Evolutionary conservation across 2,329 filamentous ascomycete species (phyloP), one percentile per base, ranked within the genome.

Genomic region (Fonsecaea multimorphosa): DNA sequence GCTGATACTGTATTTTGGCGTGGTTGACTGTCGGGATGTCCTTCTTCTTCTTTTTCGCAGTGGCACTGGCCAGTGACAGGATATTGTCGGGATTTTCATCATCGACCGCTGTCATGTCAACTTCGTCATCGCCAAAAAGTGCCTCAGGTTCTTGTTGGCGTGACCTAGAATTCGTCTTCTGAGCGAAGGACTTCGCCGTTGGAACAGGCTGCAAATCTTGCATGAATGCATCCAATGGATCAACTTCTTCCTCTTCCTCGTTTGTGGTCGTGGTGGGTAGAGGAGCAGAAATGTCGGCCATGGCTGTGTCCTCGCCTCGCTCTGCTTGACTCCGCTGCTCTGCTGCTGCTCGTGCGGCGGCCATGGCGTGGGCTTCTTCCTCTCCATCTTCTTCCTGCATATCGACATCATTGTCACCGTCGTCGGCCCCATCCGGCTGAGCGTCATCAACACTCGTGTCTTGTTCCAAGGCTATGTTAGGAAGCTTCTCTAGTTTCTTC

Each of bases 221-320:
- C 95, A 99, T 99, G 81, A 96, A 99, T n/a, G 93, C 94, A 80
- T 99, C 95, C 40, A 99, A 82, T 7, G 95, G 92, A 76, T 99
- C 95, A 38, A 95, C 80, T 34, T 91, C 87, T 53, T 93, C 91
- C 61, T 92, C 89, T 63, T 87, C 84, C 34, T 80, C 78, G 44
- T 66, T 74, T 34, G 56, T 56, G 61, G 92, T 88, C 34, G 68
- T 73, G 31, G 77, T 68, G 29, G 57, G 38, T 24, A 81, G 78
- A 72, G 80, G 80, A 46, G 78, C 79, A 66, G 78, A 75, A 31
- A 69, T 49, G 40, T 79, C 77, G 51, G 74, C 69, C 77, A 79
- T 78, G 34, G 65, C 44, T 14, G 71, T 70, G 65, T 76, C 75
- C 32, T 63, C 72, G 64, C 74, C 66, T 32, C 75, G 73, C 51